Base-by-base conservation (phyloP, 345 rosid genomes). In the Diplotaxis tenuifolia region DNA sequence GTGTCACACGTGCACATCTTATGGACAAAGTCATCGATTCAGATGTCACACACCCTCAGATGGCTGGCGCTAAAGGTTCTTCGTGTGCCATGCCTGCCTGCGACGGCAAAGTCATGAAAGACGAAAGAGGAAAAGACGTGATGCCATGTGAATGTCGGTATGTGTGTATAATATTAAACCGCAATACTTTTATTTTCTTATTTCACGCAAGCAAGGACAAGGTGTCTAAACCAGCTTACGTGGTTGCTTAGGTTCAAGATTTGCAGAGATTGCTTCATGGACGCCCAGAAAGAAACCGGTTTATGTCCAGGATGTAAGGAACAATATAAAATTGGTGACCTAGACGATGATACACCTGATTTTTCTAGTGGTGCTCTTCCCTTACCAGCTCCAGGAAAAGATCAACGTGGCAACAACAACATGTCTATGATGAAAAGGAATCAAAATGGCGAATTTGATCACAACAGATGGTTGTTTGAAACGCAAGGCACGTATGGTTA, bases 11-110 rank as follows among this genome's bases (percentile, higher is more conserved):
- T 0, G 97, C 97, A 1, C 97, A 94, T 81, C 88, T 91, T 71
- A 94, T 91, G 97, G 98, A 95, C 64, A 95, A 95, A 78, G 99
- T 94, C 67, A 95, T 92, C 6, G 99, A 95, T 5, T 89, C 96
- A 3, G 92, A 95, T 87, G 99, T 92, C 5, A 77, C 80, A 32
- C 99, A 95, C 73, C 99, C 97, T 42, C 99, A 95, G 72, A 95
- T 92, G 97, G 92, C 91, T 3, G 96, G 99, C 4, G 79, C 97
- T 25, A 92, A 84, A 72, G 99, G 97, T 2, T 83, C 93, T 40
- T 76, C 88, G 1, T 95, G 99, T 66, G 68, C 86, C 8, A 95
- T 95, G 97, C 85, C 84, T n/a, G 93, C 92, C 20, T 95, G 96
- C 42, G 99, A 92, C 59, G 99, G 97, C 27, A 95, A 88, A 76